Evolutionary conservation across 2,329 filamentous ascomycete genomes (phyloP), one percentile per base, ranked within the genome.

Genomic region (Thelonectria blattea): DNA sequence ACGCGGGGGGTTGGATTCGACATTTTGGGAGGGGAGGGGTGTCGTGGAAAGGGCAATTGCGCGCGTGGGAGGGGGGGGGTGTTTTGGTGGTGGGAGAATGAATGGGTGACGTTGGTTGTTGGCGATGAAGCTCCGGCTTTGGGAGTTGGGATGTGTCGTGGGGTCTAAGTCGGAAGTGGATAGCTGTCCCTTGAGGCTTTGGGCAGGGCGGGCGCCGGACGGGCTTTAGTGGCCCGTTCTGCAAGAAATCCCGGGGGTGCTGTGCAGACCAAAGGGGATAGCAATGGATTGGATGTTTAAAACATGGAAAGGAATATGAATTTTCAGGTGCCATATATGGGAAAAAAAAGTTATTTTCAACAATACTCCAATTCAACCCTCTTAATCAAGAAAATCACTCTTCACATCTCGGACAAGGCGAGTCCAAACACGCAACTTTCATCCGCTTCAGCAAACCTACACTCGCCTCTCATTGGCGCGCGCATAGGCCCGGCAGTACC

Each of bases 1-100:
- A 91, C 87, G 73, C 85, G 87, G 66, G 84, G 83, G 56, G 74
- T 52, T 20, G 71, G 60, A 61, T 68, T 71, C 17, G 75, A 73
- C 76, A 78, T 78, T 63, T 18, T 65, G 53, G 58, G 48, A n/a
- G n/a, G 58, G 56, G 11, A 39, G 45, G 39, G 18, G 12, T 10
- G 5, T 8, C 5, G 27, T 4, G 27, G 5, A 2, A 5, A 5
- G 41, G 20, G 18, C 17, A 42, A 42, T 52, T 58, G 50, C 39
- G 48, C 18, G n/a, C n/a, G n/a, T 65, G 53, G 58, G 48, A n/a
- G n/a, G 58, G 56, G 11, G 34, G 45, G 39, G 18, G 12, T 10
- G 5, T 8, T 2, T 4, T 4, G 27, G 5, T 58, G 50, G 7
- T 24, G 6, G 9, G 39, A 20, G 12, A 53, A 58, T 17, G 52